phyloP scores from a whole-genome alignment of 2,329 filamentous ascomycete genomes.

The Verticillium zaregamsianum region DNA sequence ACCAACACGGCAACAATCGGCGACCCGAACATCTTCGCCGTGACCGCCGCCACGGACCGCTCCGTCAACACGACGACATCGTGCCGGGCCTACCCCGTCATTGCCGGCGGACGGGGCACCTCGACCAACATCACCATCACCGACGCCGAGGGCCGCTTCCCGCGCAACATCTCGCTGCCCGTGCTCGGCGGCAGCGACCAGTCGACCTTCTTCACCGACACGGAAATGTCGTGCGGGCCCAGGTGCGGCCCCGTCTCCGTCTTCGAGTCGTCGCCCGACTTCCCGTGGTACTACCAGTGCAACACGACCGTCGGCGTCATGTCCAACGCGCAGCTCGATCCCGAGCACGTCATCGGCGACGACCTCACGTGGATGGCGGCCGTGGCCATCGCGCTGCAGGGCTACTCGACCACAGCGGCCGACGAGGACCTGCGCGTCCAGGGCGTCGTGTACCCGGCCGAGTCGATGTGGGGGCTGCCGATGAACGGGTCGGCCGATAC shows the following conservation, averaged over 20 bases:
- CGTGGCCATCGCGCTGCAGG: conserved; percentile 34
- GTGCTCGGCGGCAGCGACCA: conserved; percentile 25
- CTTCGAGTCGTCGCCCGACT: conserved; percentile 29
- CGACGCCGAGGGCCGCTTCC: conserved; percentile 13
- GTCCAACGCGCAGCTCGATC: conserved; percentile 23
- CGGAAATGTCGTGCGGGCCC: conserved; percentile 14
- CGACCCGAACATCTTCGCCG: conserved; percentile 7
- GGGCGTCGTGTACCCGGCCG: conserved; percentile 37
- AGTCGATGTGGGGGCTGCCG: conserved; percentile 30
- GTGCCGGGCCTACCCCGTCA: conserved; percentile 26
- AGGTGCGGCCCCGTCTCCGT: conserved; percentile 26
- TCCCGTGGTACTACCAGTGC: conserved; percentile 38
- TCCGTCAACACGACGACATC: conserved; percentile 21
- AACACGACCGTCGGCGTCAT: conserved; percentile 30
- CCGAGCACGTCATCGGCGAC: conserved; percentile 29
- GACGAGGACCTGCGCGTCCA: conserved; percentile 19
- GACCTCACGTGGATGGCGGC: conserved; percentile 28
- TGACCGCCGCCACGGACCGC: conserved; percentile 26
- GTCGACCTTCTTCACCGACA: conserved; percentile 32
- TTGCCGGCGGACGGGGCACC: conserved; percentile 24
- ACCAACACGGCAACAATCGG: conserved; percentile 6
- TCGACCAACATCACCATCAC: conserved; percentile 23
- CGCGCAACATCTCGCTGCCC: conserved; percentile 15
- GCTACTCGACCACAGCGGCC: conserved; percentile 23
- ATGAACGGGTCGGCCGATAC: conserved; percentile 20